Evolutionary conservation across 2,329 filamentous ascomycete species (phyloP), one percentile per base, ranked within the genome.

Genomic region (Coniella vitis): DNA sequence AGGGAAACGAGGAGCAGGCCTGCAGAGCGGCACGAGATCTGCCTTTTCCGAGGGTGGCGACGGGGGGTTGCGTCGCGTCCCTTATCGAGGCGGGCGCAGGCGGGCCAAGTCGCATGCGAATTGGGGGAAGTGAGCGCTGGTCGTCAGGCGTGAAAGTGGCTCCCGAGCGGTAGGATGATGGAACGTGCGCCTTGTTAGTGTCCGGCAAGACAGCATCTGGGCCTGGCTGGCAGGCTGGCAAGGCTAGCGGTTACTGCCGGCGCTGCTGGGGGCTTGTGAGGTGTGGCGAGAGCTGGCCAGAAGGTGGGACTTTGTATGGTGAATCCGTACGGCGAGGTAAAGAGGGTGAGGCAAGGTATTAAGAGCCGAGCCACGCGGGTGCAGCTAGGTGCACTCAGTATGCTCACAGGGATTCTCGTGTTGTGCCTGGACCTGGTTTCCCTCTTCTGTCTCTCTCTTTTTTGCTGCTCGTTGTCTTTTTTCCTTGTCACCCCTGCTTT

Each of bases 271-370:
- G 50, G 50, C 50, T 47, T 46, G 50, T 44, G 37, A 46, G 40
- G 25, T 52, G 51, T 50, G 51, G 51, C 51, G 51, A 50, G 40
- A 44, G 50, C 47, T 49, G 32, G 25, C 25, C 25, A 29, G 17
- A 49, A 39, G 36, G 16, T 34, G 17, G 17, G 21, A 16, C 17
- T 29, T 19, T 32, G n/a, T 19, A 21, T 21, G 22, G 25, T 19
- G 35, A 31, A 38, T 31, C 19, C 20, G 22, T n/a, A 35, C 19
- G 38, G 22, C n/a, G 16, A 31, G 32, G 10, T 25, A 12, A 37
- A 31, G 39, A 34, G 31, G 41, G 25, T 29, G 10, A 29, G 25
- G 25, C 25, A 10, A 5, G 25, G 25, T 10, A 10, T 10, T 5
- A 10, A 5, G 25, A 29, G 25, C 10, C 25, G n/a, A n/a, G n/a